Percentiles rank a stretch among this genome's conserved stretches.
Conservation (phyloP, 2,329 filamentous ascomycete genomes). For the Scorias spongiosa region DNA sequence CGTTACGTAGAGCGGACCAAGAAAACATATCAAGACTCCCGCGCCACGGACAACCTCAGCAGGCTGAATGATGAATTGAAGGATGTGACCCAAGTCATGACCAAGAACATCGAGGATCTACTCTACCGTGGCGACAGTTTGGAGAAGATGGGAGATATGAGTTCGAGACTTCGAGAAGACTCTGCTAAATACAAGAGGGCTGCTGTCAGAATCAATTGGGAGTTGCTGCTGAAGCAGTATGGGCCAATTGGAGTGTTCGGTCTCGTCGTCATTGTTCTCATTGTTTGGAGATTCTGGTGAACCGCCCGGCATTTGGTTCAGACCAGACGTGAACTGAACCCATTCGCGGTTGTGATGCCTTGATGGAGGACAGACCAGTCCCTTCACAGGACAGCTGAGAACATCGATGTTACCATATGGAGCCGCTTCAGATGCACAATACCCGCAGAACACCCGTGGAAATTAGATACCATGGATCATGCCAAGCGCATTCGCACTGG, state of each 20-base stretch:
- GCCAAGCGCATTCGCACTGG: too few relatives aligned
- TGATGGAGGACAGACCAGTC: too few relatives aligned
- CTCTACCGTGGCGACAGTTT: slow-evolving; percentile 87
- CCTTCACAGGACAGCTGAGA: too few relatives aligned
- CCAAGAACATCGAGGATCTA: slow-evolving; percentile 97
- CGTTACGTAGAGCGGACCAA: slow-evolving; percentile 90
- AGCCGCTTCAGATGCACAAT: too few relatives aligned
- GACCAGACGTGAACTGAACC: background rate
- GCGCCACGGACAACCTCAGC: slow-evolving; percentile 82
- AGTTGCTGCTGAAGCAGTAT: slow-evolving; percentile 89
- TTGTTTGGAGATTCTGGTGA: slow-evolving; percentile 89
- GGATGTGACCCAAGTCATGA: slow-evolving; percentile 98
- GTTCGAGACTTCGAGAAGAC: slow-evolving; percentile 72
- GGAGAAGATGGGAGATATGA: slow-evolving; percentile 95
- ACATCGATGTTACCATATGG: too few relatives aligned
- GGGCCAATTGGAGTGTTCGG: slow-evolving; percentile 73
- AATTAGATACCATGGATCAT: too few relatives aligned
- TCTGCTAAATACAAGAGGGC: slow-evolving; percentile 87
- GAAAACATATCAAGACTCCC: slow-evolving; percentile 82
- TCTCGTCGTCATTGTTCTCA: slow-evolving; percentile 68
- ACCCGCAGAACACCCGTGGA: too few relatives aligned
- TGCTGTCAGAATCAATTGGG: slow-evolving; percentile 95
- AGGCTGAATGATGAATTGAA: slow-evolving; percentile 93
- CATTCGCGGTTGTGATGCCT: too few relatives aligned
- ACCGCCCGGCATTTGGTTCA: slow-evolving; percentile 6